These are phyloP conservation scores for Pseudozyma tsukubaensis DNA, from an alignment of 1,284 basidiomycete genomes.

Conservation along the genomic window DNA sequence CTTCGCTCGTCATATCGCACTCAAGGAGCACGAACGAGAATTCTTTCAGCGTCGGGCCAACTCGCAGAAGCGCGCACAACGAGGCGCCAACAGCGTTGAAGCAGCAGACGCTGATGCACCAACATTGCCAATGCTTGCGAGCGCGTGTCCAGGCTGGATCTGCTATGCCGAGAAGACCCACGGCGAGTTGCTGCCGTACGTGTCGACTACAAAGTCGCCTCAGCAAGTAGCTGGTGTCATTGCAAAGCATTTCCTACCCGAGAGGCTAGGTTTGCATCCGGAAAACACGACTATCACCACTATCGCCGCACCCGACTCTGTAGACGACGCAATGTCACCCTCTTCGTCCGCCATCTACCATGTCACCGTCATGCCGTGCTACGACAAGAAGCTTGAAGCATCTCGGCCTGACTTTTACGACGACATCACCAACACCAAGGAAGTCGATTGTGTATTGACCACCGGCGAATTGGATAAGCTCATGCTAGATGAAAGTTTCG, in stretches of 20 bases:
- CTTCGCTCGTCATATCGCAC: constrained; percentile 87
- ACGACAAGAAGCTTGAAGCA: constrained; percentile 99
- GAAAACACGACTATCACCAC: no score
- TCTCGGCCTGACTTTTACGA: constrained; percentile 73
- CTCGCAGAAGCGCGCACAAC: constrained; percentile 10
- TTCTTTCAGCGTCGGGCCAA: constrained; percentile 72
- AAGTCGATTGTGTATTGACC: constrained; percentile 97
- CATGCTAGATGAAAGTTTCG: constrained; percentile 83
- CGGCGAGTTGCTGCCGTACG: constrained; percentile 86
- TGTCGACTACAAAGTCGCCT: constrained; percentile 87
- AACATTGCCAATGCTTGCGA: constrained; percentile 86
- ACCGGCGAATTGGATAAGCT: constrained; percentile 93
- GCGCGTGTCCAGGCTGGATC: constrained; percentile 98
- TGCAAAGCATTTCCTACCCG: constrained; percentile 84
- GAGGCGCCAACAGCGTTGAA: neutral
- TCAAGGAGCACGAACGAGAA: constrained; percentile 84
- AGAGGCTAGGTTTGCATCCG: constrained; percentile 17
- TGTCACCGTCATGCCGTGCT: constrained; percentile 98
- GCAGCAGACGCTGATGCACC: neutral
- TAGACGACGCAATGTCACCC: neutral
- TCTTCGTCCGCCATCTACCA: constrained; percentile 75
- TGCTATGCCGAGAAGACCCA: constrained; percentile 99
- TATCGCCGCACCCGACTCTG: no score
- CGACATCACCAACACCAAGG: constrained; percentile 73
- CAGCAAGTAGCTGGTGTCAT: constrained; percentile 94